Evolutionary conservation across 2,329 filamentous ascomycete genomes (phyloP).

Genomic region (Aspergillus fumigatus): DNA sequence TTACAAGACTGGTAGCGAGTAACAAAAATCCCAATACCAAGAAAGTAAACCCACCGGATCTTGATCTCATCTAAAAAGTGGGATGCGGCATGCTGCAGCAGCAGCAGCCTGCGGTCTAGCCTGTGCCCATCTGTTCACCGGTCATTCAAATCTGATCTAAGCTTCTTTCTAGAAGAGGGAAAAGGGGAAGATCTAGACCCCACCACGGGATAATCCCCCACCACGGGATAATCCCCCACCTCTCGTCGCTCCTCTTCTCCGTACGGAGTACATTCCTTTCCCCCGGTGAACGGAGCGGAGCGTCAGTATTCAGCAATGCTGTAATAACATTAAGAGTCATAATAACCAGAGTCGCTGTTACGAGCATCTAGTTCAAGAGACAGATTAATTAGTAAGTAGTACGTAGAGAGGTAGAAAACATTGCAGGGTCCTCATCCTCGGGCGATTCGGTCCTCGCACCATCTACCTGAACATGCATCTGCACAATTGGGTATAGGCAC

Average conservation of each 20-base stretch:
- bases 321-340: not conserved
- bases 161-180: not conserved
- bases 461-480: too few relatives aligned
- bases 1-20: too few relatives aligned
- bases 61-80: not conserved
- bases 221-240: not conserved
- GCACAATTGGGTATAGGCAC: too few relatives aligned
- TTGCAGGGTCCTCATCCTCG: not conserved
- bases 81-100: not conserved
- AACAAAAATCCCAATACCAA: too few relatives aligned
- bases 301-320: not conserved
- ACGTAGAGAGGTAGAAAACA: too few relatives aligned
- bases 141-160: not conserved
- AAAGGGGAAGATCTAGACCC: not conserved
- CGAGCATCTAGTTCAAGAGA: not conserved
- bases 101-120: not conserved
- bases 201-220: not conserved
- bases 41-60: not conserved
- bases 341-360: not conserved
- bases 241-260: not conserved
- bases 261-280: not conserved
- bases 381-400: not conserved
- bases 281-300: not conserved
- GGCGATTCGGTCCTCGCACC: not conserved
- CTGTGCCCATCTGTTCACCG: not conserved